These are phyloP conservation scores for Dimocarpus longan DNA, from an alignment of 345 rosid species.

Conservation along the genomic window DNA sequence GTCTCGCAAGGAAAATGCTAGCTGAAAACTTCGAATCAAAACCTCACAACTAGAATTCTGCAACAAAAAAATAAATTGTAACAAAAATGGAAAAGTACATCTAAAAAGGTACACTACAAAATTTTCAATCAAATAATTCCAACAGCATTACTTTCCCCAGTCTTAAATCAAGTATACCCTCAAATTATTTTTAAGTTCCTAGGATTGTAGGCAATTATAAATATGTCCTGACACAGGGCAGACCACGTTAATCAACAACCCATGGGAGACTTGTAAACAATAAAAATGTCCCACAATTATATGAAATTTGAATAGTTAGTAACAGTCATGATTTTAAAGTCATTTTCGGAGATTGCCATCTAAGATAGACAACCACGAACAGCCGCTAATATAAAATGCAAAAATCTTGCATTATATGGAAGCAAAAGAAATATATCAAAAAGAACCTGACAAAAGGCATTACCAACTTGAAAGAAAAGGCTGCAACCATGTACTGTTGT, in stretches of 20 bases:
- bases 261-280: neutral
- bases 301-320: neutral
- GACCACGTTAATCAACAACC: neutral
- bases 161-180: neutral
- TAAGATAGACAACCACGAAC: neutral
- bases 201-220: neutral
- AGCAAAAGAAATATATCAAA: neutral
- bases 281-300: conserved; percentile 1
- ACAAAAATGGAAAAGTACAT: conserved; percentile 15
- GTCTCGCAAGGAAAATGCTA: conserved; percentile 84
- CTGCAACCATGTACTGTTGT: conserved; percentile 12
- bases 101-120: neutral
- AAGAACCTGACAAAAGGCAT: conserved; percentile 1
- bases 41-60: conserved; percentile 89
- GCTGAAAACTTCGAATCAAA: conserved; percentile 84
- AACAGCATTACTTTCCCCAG: neutral
- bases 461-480: conserved; percentile 4
- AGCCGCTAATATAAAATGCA: neutral
- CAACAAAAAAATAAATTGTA: conserved; percentile 16
- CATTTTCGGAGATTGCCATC: conserved; percentile 1
- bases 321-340: neutral
- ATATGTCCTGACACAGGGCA: neutral
- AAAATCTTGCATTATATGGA: neutral
- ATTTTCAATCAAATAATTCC: conserved; percentile 6
- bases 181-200: neutral